Evolutionary conservation across 2,329 filamentous ascomycete species (phyloP).

Genomic region (Helotiales sp.): DNA sequence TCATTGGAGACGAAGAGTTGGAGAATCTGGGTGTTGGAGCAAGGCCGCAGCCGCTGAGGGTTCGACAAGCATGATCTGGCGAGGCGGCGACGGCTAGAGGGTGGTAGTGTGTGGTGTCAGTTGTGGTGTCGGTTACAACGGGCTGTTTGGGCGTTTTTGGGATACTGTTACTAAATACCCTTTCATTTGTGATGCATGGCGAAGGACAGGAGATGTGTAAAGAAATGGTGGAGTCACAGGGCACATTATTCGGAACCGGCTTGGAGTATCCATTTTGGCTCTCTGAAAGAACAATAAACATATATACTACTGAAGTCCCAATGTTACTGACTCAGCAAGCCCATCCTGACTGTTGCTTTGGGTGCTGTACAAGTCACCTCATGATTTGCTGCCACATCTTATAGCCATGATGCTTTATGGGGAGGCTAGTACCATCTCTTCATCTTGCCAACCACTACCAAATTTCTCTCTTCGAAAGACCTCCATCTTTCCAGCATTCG

Average conservation of each 20-base stretch:
- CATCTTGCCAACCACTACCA: too few species aligned
- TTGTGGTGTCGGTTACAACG: neutral
- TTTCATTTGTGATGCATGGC: conserved; percentile 4
- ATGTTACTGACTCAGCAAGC: too few species aligned
- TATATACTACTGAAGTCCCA: neutral
- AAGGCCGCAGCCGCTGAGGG: conserved; percentile 7
- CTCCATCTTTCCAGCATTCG: too few species aligned
- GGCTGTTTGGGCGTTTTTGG: neutral
- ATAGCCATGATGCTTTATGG: too few species aligned
- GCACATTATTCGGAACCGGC: neutral
- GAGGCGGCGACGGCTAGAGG: neutral
- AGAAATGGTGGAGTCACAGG: neutral
- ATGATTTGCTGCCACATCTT: too few species aligned
- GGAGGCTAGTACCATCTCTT: too few species aligned
- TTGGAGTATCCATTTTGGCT: neutral
- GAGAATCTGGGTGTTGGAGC: conserved; percentile 34
- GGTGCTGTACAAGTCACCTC: too few species aligned
- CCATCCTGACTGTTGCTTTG: too few species aligned
- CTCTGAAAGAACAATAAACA: neutral
- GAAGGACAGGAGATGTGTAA: neutral
- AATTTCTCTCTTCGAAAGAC: too few species aligned
- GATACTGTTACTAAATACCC: conserved; percentile 6
- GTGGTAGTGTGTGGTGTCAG: neutral
- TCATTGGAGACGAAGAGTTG: conserved; percentile 35
- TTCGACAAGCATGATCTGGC: neutral